Evolutionary conservation across 2,329 filamentous ascomycete genomes (phyloP).

Genomic region (Microdochium nivale): DNA sequence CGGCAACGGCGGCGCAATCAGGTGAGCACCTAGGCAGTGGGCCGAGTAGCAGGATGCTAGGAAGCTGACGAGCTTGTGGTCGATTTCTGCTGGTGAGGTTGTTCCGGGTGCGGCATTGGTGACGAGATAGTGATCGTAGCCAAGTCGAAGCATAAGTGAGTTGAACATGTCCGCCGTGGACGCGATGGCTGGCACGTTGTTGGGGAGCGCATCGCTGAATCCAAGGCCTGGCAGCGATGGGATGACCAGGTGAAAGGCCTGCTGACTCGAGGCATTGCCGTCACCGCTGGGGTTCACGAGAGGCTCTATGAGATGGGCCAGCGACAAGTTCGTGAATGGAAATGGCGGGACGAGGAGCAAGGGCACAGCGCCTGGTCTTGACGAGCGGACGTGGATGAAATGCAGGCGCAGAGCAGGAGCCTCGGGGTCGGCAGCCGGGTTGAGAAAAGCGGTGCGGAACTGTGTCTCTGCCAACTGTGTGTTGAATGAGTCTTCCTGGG

Average conservation of each 20-base stretch:
- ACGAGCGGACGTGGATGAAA: constrained; percentile 53
- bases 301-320: constrained; percentile 44
- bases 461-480: constrained; percentile 42
- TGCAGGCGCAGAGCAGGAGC: constrained; percentile 42
- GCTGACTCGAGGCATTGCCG: constrained; percentile 17
- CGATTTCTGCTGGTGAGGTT: constrained; percentile 36
- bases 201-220: constrained; percentile 54
- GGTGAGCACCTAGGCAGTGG: constrained; percentile 51
- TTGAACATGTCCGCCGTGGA: constrained; percentile 48
- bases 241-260: constrained; percentile 58
- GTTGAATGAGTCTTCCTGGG: constrained; percentile 51
- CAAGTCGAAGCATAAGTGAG: constrained; percentile 49
- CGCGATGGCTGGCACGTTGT: constrained; percentile 37
- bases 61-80: constrained; percentile 38
- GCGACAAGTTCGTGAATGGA: constrained; percentile 54
- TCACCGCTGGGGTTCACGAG: constrained; percentile 44
- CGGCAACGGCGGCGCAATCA: constrained; percentile 47
- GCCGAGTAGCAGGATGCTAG: constrained; percentile 37
- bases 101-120: constrained; percentile 42
- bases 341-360: constrained; percentile 58
- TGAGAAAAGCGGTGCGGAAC: constrained; percentile 47
- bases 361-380: constrained; percentile 45
- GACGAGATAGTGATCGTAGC: constrained; percentile 49
- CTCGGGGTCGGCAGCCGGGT: constrained; percentile 25
- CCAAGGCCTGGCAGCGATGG: constrained; percentile 58